phyloP scores from a whole-genome alignment of 129 eudicot genomes.

The Dittrichia graveolens region DNA sequence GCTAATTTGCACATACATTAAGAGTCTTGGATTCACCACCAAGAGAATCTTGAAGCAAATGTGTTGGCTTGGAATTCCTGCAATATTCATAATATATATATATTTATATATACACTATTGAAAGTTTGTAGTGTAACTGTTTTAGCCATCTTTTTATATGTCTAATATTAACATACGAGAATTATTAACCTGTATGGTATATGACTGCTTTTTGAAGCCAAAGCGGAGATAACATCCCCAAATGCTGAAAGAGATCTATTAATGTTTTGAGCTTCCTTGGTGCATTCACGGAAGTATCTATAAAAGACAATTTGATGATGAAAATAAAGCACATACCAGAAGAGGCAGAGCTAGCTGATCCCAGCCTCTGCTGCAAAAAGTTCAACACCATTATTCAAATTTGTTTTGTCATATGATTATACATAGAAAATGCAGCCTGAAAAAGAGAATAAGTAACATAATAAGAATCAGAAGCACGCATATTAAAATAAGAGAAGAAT shows the following conservation, averaged over 20 bases:
- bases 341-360: too few species aligned
- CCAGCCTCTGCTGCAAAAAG: too few species aligned
- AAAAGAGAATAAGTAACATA: too few species aligned
- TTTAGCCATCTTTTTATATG: background rate
- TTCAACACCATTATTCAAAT: too few species aligned
- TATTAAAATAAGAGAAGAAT: too few species aligned
- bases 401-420: too few species aligned
- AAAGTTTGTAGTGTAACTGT: background rate
- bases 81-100: slow-evolving; percentile 1
- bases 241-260: slow-evolving; percentile 47
- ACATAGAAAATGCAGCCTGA: too few species aligned
- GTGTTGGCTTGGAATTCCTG: slow-evolving; percentile 54
- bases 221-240: slow-evolving; percentile 53
- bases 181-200: slow-evolving; percentile 46
- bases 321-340: too few species aligned
- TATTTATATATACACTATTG: too few species aligned
- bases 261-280: slow-evolving; percentile 51
- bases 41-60: slow-evolving; percentile 49
- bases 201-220: slow-evolving; percentile 48
- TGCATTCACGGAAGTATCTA: too few species aligned
- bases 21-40: slow-evolving; percentile 52
- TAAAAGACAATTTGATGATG: too few species aligned
- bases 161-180: background rate
- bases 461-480: too few species aligned
- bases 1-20: slow-evolving; percentile 53